Evolutionary conservation across 2,329 filamentous ascomycete species (phyloP), one percentile per base, ranked within the genome.

Genomic region (Ilyonectria destructans): DNA sequence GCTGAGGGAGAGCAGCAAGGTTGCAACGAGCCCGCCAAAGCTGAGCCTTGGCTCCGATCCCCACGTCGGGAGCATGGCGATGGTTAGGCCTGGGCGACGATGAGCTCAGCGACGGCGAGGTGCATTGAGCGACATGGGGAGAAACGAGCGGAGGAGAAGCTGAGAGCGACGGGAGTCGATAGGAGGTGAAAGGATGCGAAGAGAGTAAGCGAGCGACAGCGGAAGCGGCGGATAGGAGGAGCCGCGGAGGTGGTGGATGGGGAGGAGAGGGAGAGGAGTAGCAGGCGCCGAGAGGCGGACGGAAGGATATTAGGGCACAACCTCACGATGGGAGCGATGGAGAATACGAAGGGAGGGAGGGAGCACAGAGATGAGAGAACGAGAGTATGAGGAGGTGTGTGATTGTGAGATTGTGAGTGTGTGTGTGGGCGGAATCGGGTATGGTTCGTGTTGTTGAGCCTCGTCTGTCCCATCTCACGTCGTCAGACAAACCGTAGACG

Each of bases 1-100:
- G 58, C 67, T 74, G 19, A 75, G 58, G 52, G 72, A 66, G 35
- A 80, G 65, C 46, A 81, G 63, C 45, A 78, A 46, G 10, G 69
- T 63, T 29, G 74, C 57, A 49, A 77, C 64, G 45, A 77, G 67
- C 57, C 68, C 67, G 35, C 71, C 62, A 35, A 73, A 60, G 56
- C 71, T 40, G 51, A 61, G 59, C 58, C 69, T 65, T 35, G 65
- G 59, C 60, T 63, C 54, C 23, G 58, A 51, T 63, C 35, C 59
- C 64, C 56, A 68, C 48, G 46, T 65, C 57, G 65, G 57, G 54
- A 60, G 49, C 77, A 79, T 79, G 66, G 63, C 48, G 56, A 66
- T 51, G 35, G 61, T 64, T 66, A 51, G 54, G 67, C 49, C 60
- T 60, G 68, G 67, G 69, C 56, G 56, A 69, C 66, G 55, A 69